phyloP scores from a whole-genome alignment of 2,329 filamentous ascomycete species.

The Hysterium pulicare region DNA sequence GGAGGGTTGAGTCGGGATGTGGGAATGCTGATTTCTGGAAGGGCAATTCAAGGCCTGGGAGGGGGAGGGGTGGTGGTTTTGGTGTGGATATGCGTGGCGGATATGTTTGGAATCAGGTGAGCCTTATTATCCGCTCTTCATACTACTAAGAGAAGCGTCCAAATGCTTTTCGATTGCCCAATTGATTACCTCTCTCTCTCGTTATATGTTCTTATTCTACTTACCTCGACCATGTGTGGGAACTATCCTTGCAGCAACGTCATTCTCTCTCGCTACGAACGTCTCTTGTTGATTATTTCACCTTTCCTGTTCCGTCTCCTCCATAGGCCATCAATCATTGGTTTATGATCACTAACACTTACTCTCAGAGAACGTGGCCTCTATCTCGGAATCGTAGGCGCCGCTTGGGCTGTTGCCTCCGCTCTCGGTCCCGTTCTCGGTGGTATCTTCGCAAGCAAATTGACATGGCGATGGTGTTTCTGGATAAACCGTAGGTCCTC shows the following conservation, averaged over 20 bases:
- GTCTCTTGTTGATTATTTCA: too few species aligned
- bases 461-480: constrained; percentile 53
- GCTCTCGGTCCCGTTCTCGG: constrained; percentile 53
- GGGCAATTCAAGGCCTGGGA: constrained; percentile 53
- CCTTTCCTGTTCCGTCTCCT: too few species aligned
- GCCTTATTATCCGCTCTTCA: too few species aligned
- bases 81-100: constrained; percentile 53
- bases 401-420: constrained; percentile 55
- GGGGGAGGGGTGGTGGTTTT: constrained; percentile 53
- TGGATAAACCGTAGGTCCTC: constrained; percentile 27
- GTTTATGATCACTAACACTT: too few species aligned
- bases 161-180: neutral
- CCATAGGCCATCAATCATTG: too few species aligned
- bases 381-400: constrained; percentile 51
- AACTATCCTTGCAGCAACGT: too few species aligned
- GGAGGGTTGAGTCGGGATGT: constrained; percentile 49
- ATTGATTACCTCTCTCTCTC: too few species aligned
- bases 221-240: too few species aligned
- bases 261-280: too few species aligned
- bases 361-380: constrained; percentile 47
- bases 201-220: too few species aligned
- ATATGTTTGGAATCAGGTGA: constrained; percentile 48
- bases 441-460: constrained; percentile 46
- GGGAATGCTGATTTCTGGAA: constrained; percentile 51
- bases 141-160: too few species aligned